Base-by-base conservation (phyloP, 2,329 filamentous ascomycete species). In the Dothistroma septosporum region DNA sequence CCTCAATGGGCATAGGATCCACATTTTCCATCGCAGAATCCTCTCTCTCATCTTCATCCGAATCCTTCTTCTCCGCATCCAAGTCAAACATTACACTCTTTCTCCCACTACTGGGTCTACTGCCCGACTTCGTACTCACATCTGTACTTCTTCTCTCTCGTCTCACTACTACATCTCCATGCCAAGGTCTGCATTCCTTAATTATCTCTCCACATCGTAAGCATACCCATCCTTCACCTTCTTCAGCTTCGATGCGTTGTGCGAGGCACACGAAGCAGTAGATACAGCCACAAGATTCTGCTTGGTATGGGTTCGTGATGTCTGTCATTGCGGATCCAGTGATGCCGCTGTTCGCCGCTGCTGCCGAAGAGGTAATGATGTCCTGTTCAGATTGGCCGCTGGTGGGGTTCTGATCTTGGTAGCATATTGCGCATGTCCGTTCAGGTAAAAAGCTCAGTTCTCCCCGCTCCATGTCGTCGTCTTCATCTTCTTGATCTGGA, bases 201-300 rank as follows among this genome's bases (percentile, higher is more conserved):
- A 96, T 86, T 21, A 88, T 74, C 71, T 91, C 89, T 19, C 92
- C 92, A 72, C 94, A 99, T 21, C 94, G 84, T 52, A 99, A 78
- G 76, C 94, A 99, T 11, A 86, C 84, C 91, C 92, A 97, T 2
- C 93, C 93, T 72, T 97, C 91, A 33, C 93, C 94, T 73, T 97
- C 93, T 76, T 97, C 93, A 5, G 88, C 86, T 75, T 97, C 93
- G 48, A 99, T 82, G 61, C 90, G 86, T 60, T 92, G 91, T 2
- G 92, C 91, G n/a, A 97, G 77, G 72, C 94, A 99, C 19, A 96
- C 91, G 73, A 95, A 99, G 76, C 94, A 99, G 77, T 97, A 99
- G 61, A 97, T 82, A 74, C 92, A 96, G 0, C 89, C 89, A 70
- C 94, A 99, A 0, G 91, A 88, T 2, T 92, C 85, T 0, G 92